Percentiles rank a stretch among this genome's conserved stretches.
These are phyloP conservation scores for Nasturtium officinale DNA, from an alignment of 345 rosid species.

Conservation along the genomic window DNA sequence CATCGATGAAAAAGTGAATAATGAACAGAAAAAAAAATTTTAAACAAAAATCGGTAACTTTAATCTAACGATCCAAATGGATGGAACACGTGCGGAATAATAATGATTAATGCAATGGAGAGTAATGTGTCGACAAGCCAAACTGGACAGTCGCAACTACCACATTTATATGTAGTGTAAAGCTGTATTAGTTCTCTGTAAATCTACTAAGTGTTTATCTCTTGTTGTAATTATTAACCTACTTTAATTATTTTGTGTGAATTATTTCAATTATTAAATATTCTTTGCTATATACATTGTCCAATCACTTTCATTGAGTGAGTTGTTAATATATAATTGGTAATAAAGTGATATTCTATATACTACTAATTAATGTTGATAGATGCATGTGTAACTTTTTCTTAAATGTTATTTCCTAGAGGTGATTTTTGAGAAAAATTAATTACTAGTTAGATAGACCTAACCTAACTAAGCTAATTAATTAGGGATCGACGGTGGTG, in stretches of 20 bases:
- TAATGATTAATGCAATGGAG: constrained; percentile 23
- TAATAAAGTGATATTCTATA: background rate
- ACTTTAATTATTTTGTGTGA: constrained; percentile 22
- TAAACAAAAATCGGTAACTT: background rate
- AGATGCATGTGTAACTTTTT: background rate
- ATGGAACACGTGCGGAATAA: constrained; percentile 39
- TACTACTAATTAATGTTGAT: background rate
- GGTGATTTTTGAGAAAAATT: background rate
- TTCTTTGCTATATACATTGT: no score
- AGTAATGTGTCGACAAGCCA: constrained; percentile 41
- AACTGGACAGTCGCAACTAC: constrained; percentile 46
- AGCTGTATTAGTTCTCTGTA: constrained; percentile 29
- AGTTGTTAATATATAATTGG: background rate
- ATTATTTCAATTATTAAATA: background rate
- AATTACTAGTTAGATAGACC: constrained; percentile 26
- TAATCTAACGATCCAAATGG: background rate
- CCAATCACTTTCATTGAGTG: no score
- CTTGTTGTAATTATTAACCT: constrained; percentile 29
- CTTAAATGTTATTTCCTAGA: background rate
- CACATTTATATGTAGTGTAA: constrained; percentile 28
- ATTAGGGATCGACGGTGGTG: constrained; percentile 24
- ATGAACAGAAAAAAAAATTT: background rate
- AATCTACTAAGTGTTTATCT: constrained; percentile 20
- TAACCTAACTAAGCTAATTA: constrained; percentile 23
- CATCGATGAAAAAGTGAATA: background rate